phyloP scores from a whole-genome alignment of 352 stramenopile genomes.

The Phytophthora fragariaefolia region DNA sequence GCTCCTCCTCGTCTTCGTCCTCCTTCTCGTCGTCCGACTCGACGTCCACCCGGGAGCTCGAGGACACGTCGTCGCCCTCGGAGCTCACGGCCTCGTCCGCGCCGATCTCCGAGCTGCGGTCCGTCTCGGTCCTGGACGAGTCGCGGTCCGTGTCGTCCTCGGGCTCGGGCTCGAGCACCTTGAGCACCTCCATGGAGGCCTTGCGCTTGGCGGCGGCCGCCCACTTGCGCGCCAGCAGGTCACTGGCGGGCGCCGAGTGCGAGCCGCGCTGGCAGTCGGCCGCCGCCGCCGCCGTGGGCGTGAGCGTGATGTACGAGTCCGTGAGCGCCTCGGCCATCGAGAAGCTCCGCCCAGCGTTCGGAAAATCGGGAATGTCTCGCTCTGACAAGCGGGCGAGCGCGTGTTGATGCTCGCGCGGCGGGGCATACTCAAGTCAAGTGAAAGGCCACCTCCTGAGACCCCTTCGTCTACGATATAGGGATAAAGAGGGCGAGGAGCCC shows the following conservation, averaged over 20 bases:
- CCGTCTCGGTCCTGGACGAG: conserved; percentile 47
- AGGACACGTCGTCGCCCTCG: conserved; percentile 34
- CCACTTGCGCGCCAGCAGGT: conserved; percentile 56
- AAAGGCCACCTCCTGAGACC: not conserved
- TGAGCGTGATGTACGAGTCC: conserved; percentile 64
- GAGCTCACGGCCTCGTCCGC: conserved; percentile 41
- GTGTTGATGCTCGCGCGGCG: conserved; percentile 13
- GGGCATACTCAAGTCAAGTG: conserved; percentile 1
- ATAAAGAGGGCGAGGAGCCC: not conserved
- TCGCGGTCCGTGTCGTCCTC: conserved; percentile 32
- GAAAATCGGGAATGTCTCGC: conserved; percentile 28
- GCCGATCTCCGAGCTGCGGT: conserved; percentile 46
- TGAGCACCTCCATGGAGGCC: conserved; percentile 36
- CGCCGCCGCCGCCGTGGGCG: conserved; percentile 47
- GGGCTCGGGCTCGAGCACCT: conserved; percentile 32
- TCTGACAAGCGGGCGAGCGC: conserved; percentile 19
- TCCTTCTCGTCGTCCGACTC: conserved; percentile 34
- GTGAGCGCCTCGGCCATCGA: conserved; percentile 30
- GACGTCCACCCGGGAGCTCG: conserved; percentile 37
- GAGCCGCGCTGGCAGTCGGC: conserved; percentile 18
- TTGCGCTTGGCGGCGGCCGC: conserved; percentile 46
- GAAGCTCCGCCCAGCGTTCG: conserved; percentile 9
- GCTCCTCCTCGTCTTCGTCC: conserved; percentile 40
- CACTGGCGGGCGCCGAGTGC: conserved; percentile 36
- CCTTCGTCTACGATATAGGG: not conserved